Evolutionary conservation across 148 eudicot species (phyloP), one percentile per base, ranked within the genome.

Genomic region (Nepenthes gracilis): DNA sequence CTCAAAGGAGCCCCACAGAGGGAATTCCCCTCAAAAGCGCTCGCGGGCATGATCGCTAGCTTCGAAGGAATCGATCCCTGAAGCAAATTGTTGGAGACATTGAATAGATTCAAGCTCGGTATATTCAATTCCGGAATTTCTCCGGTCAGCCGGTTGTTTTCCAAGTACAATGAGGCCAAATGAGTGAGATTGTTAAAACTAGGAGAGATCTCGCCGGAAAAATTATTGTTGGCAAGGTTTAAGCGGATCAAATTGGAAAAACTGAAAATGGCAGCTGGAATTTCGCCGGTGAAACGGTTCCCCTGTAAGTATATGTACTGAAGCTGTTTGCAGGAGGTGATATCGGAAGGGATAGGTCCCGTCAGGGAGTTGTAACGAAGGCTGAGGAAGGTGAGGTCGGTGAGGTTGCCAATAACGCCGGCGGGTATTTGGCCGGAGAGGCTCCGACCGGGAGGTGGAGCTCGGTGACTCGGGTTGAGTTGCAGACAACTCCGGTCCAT

Each of bases 21-120:
- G 0, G 78, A 66, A 64, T 83, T 92, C 1, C 88, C 96, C 0
- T 38, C 61, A 6, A 88, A 88, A 0, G 87, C 72, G 38, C 67
- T 66, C 1, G 68, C 35, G 0, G 89, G 82, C 40, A 79, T 58
- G 6, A n/a, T 47, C 0, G 68, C 60, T 1, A 88, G 62, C 51
- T 60, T 60, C 1, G 53, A 12, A 3, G 96, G 96, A 23, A 88
- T 74, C 4, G 52, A 23, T 5, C 96, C 96, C 2, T 66, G 76
- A 13, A 88, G 63, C 23, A 66, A 57, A 72, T 88, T 88, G 36
- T 79, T 58, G 2, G 87, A 81, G 0, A 83, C 93, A 62, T 88
- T 78, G 57, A 88, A 79, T 52, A 75, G 80, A 14, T 14, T 64
- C 4, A 88, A 50, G 48, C 60, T 47, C 2, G 80, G 71, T 0